Conservation (phyloP, 2,329 filamentous ascomycete species). For the Epichloe hybrida region DNA sequence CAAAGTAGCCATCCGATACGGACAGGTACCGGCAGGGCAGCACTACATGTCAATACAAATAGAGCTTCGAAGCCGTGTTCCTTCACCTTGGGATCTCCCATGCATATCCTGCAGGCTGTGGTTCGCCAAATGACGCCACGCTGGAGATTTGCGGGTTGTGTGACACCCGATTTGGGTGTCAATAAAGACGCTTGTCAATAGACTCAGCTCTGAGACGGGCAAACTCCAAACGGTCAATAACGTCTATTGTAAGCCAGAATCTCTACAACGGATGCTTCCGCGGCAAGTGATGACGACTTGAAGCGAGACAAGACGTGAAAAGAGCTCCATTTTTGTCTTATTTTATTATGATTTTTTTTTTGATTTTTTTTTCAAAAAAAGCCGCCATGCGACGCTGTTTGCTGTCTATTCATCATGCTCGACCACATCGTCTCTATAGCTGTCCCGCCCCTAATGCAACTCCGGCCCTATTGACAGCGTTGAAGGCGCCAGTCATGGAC, state of each 20-base stretch:
- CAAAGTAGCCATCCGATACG: not conserved
- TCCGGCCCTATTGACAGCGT: not conserved
- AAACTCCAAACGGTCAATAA: slow-evolving; percentile 5
- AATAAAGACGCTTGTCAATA: slow-evolving; percentile 24
- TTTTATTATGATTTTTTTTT: no score
- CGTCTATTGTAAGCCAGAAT: slow-evolving; percentile 2
- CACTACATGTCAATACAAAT: not conserved
- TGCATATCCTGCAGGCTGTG: not conserved
- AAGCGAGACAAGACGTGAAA: not conserved
- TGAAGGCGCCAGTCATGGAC: not conserved
- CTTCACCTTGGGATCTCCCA: not conserved
- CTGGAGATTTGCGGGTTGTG: slow-evolving; percentile 5
- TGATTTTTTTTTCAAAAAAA: no score
- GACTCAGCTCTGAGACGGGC: slow-evolving; percentile 5
- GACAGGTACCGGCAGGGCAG: not conserved
- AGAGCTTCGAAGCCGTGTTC: not conserved
- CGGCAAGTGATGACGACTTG: not conserved
- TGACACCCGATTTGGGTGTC: slow-evolving; percentile 18
- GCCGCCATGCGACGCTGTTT: not conserved
- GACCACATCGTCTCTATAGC: not conserved
- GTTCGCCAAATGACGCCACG: slow-evolving; percentile 15
- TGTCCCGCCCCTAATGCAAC: not conserved
- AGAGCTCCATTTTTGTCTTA: not conserved
- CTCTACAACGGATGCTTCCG: slow-evolving; percentile 2
- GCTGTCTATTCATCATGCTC: not conserved